Percentiles rank a stretch among this genome's conserved stretches.
Conservation (phyloP, 768 basidiomycete genomes). For the Dictyophora rubrovolvata region DNA sequence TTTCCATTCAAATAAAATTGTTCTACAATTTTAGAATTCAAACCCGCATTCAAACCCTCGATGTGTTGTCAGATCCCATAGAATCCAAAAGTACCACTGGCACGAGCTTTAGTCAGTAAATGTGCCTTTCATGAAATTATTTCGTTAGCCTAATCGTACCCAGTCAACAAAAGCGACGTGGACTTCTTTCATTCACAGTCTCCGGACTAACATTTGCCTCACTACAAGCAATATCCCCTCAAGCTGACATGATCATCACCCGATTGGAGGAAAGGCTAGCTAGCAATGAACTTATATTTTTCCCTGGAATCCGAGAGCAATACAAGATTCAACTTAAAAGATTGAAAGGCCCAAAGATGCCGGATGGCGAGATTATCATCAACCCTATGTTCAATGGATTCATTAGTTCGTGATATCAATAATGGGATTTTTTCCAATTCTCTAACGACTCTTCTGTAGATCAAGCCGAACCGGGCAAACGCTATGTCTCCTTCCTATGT, state of each 20-base stretch:
- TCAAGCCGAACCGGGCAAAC: constrained; percentile 26
- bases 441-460: background rate
- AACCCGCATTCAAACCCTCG: background rate
- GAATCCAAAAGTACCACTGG: background rate
- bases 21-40: no score
- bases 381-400: background rate
- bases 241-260: background rate
- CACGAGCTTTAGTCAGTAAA: background rate
- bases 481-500: constrained; percentile 30
- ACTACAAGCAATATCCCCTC: background rate
- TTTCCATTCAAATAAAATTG: no score
- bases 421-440: background rate
- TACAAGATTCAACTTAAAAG: background rate
- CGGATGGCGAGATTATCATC: background rate
- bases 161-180: background rate
- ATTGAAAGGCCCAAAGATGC: background rate
- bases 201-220: background rate
- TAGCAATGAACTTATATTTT: background rate
- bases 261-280: background rate
- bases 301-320: background rate
- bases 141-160: background rate
- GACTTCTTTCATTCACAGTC: background rate
- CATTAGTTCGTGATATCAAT: background rate
- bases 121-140: background rate
- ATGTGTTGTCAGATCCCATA: background rate